Base-by-base conservation (phyloP, 176 grass and related monocot species). In the Aegilops tauschii region DNA sequence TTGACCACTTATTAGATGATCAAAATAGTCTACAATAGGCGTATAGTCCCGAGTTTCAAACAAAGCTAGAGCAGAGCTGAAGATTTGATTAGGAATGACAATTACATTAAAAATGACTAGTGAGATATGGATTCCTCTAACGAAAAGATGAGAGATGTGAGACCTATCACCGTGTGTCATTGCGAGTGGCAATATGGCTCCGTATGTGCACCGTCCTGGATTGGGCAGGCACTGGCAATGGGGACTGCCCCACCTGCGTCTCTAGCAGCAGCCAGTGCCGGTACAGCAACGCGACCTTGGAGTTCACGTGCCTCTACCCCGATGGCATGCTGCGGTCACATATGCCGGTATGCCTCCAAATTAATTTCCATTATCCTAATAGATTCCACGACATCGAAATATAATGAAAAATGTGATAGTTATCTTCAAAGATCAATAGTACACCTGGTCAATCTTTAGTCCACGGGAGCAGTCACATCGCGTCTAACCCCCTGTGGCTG, bases 221-320 rank as follows among this genome's bases (percentile, higher is more conserved):
- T 28, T 94, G 92, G 90, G 8, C 2, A 2, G 1, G 1, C 14
- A 9, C 14, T 44, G 2, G 0, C 20, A 21, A 82, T 13, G 81
- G 82, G 40, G 40, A 72, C 47, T 83, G 49, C 49, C 2, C 5
- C 12, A 2, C 39, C 1, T 78, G 95, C 59, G 32, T 39, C 31
- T 18, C 25, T 0, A 92, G 80, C 62, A 90, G 82, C 8, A 88
- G 88, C 4, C 31, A 25, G 34, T 35, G 34, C 34, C 80, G 92
- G 49, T 91, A 86, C 69, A 10, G 44, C 21, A 63, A 44, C 9
- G 9, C 0, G 10, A 6, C 56, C 16, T 31, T 3, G 20, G 42
- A n/a, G 49, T 92, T 97, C 30, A 34, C 76, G 25, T 97, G 94
- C 40, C 40, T 44, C 2, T 44, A 9, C 40, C 9, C 40, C 40